A percentile compares a stretch with the other conserved stretches of the same genome.
Evolutionary conservation across 495 filamentous ascomycete species (phyloP).

Genomic region (Thermochaetoides thermophila): DNA sequence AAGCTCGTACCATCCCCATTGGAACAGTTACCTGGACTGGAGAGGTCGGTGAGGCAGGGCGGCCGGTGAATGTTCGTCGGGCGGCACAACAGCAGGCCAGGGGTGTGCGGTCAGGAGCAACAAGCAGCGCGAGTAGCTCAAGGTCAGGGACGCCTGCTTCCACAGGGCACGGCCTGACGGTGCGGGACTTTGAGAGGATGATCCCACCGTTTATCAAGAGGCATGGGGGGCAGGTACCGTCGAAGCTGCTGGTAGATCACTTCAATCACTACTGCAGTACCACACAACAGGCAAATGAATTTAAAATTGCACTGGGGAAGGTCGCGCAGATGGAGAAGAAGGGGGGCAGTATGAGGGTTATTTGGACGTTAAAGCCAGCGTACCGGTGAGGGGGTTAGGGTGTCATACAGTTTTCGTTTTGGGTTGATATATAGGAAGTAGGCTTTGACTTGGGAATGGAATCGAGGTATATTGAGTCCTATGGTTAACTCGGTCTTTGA

Average conservation of each 20-base stretch:
- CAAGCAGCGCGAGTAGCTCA: constrained; percentile 22
- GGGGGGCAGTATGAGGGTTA: constrained; percentile 25
- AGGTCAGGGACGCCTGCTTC: constrained; percentile 19
- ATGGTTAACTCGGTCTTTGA: too few species aligned
- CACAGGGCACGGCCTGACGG: too few species aligned
- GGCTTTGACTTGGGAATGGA: too few species aligned
- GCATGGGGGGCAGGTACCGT: constrained; percentile 57
- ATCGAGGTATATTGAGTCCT: too few species aligned
- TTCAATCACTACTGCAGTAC: constrained; percentile 40
- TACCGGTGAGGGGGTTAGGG: constrained; percentile 9
- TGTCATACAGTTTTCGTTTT: too few species aligned
- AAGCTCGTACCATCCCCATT: constrained; percentile 53
- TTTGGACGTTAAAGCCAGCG: constrained; percentile 25
- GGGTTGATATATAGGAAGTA: too few species aligned
- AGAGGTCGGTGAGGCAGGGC: constrained; percentile 56
- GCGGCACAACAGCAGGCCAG: constrained; percentile 17
- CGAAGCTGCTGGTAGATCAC: constrained; percentile 66
- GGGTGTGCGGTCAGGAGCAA: constrained; percentile 21
- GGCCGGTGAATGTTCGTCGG: constrained; percentile 26
- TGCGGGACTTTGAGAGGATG: constrained; percentile 51
- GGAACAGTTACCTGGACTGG: constrained; percentile 94
- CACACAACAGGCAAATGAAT: constrained; percentile 25
- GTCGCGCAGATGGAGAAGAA: constrained; percentile 34
- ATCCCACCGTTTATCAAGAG: constrained; percentile 57
- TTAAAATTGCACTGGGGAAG: constrained; percentile 32